Evolutionary conservation across 1,139 yeast species (phyloP), one percentile per base, ranked within the genome.

Genomic region (Debaryomyces udenii): DNA sequence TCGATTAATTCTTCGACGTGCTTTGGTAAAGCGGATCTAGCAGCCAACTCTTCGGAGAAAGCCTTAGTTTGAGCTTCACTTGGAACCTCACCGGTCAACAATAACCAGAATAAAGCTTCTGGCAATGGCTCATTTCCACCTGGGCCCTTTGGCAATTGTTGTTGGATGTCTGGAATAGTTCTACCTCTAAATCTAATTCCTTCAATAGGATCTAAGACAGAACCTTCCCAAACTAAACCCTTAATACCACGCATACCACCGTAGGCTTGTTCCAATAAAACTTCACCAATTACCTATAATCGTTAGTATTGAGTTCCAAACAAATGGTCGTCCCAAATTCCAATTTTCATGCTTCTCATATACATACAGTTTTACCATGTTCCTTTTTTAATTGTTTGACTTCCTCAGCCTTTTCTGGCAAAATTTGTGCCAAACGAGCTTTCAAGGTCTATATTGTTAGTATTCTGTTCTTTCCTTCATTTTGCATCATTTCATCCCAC

Each of bases 191-290:
- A 93, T 68, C 97, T 85, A 68, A 93, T 93, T 64, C 99, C 99
- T 74, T 93, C 99, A 55, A 86, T 86, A 56, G 99, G 95, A 73
- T 93, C 99, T 68, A 93, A 80, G 43, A 93, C 99, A 44, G 98
- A 91, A 61, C 99, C 99, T 79, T 93, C 98, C 98, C 98, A 93
- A 48, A 93, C 97, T 58, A 93, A 79, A 62, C 96, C 96, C 74
- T 88, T 88, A 75, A 91, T 87, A 70, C 97, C 97, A 75, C 97
- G 85, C 96, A 88, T 89, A 81, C 99, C 99, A 79, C 98, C 99
- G 74, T 93, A 93, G 41, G 96, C 96, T 76, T 93, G 98, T 72
- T 89, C 96, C 55, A 93, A 80, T 52, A 83, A 76, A 54, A 91
- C 95, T 74, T 93, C 96, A 57, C 96, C 98, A 59, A 94, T 89